These are phyloP conservation scores for Spergularia marina DNA, from an alignment of 148 eudicot species.

Conservation along the genomic window DNA sequence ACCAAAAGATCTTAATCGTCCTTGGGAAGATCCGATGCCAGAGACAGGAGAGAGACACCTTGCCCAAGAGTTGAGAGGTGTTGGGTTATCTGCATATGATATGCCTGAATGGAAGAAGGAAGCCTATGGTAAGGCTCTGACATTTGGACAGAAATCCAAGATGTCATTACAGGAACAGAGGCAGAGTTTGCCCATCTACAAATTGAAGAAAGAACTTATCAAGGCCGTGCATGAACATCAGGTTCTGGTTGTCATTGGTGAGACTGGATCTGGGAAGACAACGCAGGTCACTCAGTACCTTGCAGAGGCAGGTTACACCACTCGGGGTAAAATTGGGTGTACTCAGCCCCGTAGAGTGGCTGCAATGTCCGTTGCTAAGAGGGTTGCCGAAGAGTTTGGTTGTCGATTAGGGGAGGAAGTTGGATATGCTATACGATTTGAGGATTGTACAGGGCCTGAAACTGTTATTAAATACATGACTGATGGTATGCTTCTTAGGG, in stretches of 20 bases:
- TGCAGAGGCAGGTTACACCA: constrained; percentile 93
- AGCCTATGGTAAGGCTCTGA: constrained; percentile 77
- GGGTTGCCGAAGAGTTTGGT: constrained; percentile 95
- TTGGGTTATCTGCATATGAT: constrained; percentile 85
- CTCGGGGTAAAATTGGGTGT: constrained; percentile 86
- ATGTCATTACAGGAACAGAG: constrained; percentile 90
- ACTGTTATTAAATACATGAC: constrained; percentile 97
- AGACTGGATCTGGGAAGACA: constrained; percentile 95
- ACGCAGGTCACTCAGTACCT: constrained; percentile 95
- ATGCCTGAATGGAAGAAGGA: constrained; percentile 99
- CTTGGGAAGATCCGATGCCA: constrained; percentile 99
- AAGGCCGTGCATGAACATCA: constrained; percentile 85
- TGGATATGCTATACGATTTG: constrained; percentile 93
- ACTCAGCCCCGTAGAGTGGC: constrained; percentile 99
- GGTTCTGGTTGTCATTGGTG: constrained; percentile 91
- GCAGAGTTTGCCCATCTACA: constrained; percentile 84
- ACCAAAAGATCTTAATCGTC: constrained; percentile 93
- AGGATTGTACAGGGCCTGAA: constrained; percentile 92
- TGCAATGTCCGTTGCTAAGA: constrained; percentile 95
- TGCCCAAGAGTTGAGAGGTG: constrained; percentile 97
- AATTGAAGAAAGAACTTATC: constrained; percentile 74
- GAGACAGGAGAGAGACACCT: constrained; percentile 93
- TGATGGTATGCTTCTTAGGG: constrained; percentile 94
- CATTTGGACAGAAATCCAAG: constrained; percentile 92
- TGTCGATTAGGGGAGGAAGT: constrained; percentile 98